These are phyloP conservation scores for Plasmodium cynomolgi DNA, from an alignment of 169 alveolate genomes.

Conservation along the genomic window DNA sequence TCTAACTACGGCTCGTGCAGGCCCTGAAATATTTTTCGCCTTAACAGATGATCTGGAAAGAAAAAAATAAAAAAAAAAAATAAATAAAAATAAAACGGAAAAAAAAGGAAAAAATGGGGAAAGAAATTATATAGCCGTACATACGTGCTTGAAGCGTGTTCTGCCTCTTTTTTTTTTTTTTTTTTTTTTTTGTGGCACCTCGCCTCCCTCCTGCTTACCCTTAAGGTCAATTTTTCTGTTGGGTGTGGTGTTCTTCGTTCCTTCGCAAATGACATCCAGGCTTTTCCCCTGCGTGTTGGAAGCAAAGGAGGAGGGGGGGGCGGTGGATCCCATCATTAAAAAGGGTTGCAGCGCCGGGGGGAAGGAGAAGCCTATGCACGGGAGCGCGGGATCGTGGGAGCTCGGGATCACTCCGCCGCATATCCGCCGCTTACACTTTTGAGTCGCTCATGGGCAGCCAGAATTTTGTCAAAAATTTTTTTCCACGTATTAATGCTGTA, in stretches of 20 bases:
- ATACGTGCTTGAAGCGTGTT: not conserved
- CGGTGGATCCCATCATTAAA: not conserved
- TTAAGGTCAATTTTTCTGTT: slow-evolving; percentile 68
- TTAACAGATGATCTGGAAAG: slow-evolving; percentile 49
- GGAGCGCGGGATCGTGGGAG: not conserved
- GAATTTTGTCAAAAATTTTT: slow-evolving; percentile 50
- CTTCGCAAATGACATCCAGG: slow-evolving; percentile 52
- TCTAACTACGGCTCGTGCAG: slow-evolving; percentile 5
- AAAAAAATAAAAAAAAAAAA: not conserved
- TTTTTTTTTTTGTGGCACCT: not conserved
- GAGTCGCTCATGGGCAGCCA: slow-evolving; percentile 49
- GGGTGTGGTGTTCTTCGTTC: slow-evolving; percentile 44
- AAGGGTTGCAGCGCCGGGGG: not conserved
- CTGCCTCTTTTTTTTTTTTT: slow-evolving; percentile 11
- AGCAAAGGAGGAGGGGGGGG: not conserved
- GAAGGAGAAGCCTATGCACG: not conserved
- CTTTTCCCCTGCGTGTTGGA: slow-evolving; percentile 28
- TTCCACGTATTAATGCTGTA: slow-evolving; percentile 73
- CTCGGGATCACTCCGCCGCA: not conserved
- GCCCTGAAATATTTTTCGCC: slow-evolving; percentile 58
- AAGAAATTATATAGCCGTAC: not conserved
- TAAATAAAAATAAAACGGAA: not conserved
- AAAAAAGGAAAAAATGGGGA: not conserved
- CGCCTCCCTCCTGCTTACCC: slow-evolving; percentile 8
- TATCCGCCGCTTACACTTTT: slow-evolving; percentile 26